Evolutionary conservation across 2,329 filamentous ascomycete species (phyloP).

Genomic region (Aspergillus fructus): DNA sequence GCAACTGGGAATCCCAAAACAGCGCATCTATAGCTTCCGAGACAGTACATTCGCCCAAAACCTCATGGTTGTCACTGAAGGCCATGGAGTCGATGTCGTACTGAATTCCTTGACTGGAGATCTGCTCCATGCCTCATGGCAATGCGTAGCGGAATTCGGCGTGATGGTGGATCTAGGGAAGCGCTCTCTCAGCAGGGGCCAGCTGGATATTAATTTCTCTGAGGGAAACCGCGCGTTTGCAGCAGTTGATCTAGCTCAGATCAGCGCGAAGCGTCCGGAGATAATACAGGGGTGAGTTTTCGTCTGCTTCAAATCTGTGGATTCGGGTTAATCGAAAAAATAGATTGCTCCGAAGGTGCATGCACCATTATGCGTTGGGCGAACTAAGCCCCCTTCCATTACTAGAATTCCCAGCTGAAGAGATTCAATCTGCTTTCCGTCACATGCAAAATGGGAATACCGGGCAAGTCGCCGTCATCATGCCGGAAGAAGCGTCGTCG

Average conservation of each 20-base stretch:
- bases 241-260: neutral
- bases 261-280: neutral
- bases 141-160: slow-evolving; percentile 1
- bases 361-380: slow-evolving; percentile 4
- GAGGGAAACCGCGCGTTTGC: neutral
- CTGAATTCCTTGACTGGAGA: neutral
- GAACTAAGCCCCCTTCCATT: neutral
- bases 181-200: neutral
- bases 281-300: neutral
- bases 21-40: neutral
- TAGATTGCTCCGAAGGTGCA: neutral
- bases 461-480: slow-evolving; percentile 40
- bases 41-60: neutral
- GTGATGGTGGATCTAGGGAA: neutral
- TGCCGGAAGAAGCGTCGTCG: slow-evolving; percentile 11
- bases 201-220: neutral
- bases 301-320: neutral
- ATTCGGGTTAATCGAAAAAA: neutral
- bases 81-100: neutral
- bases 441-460: slow-evolving; percentile 38
- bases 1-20: neutral
- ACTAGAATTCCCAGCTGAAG: neutral
- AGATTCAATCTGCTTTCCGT: slow-evolving; percentile 22
- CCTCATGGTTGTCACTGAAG: neutral
- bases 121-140: neutral